Conservation (phyloP, 257 asterid species). For the Solanum appendiculatum region DNA sequence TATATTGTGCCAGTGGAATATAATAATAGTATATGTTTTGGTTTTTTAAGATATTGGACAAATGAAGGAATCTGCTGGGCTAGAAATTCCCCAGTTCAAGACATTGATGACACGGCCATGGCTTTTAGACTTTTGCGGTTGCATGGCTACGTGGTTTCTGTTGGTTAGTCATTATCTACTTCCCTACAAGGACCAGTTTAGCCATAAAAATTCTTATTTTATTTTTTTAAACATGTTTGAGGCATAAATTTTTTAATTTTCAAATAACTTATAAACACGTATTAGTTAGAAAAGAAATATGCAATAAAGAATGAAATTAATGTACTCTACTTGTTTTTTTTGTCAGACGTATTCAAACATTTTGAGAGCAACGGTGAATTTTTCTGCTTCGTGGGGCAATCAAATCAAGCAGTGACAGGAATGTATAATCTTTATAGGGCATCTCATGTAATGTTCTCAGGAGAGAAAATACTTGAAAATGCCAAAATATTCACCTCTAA, state of each 20-base stretch:
- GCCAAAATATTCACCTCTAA: constrained; percentile 38
- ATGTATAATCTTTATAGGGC: constrained; percentile 82
- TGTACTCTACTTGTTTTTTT: neutral
- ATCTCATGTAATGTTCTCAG: constrained; percentile 62
- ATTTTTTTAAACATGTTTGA: too few relatives aligned
- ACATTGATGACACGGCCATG: constrained; percentile 94
- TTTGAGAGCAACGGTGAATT: constrained; percentile 67
- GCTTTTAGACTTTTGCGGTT: constrained; percentile 78
- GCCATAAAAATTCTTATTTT: neutral
- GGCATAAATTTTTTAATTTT: neutral
- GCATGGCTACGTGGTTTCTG: constrained; percentile 72
- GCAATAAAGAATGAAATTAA: neutral
- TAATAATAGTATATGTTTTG: neutral
- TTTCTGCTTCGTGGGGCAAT: constrained; percentile 71
- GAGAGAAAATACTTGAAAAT: constrained; percentile 35
- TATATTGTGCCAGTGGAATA: neutral
- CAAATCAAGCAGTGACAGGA: constrained; percentile 83
- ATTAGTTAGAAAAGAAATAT: neutral
- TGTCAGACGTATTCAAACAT: constrained; percentile 56
- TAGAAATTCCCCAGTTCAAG: constrained; percentile 55
- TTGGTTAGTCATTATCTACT: constrained; percentile 30
- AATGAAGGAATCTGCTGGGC: constrained; percentile 86
- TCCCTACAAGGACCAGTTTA: neutral
- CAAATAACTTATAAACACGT: too few relatives aligned
- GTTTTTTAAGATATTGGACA: constrained; percentile 54